phyloP scores from a whole-genome alignment of 179 eudicot genomes.

The Spergularia azorica region DNA sequence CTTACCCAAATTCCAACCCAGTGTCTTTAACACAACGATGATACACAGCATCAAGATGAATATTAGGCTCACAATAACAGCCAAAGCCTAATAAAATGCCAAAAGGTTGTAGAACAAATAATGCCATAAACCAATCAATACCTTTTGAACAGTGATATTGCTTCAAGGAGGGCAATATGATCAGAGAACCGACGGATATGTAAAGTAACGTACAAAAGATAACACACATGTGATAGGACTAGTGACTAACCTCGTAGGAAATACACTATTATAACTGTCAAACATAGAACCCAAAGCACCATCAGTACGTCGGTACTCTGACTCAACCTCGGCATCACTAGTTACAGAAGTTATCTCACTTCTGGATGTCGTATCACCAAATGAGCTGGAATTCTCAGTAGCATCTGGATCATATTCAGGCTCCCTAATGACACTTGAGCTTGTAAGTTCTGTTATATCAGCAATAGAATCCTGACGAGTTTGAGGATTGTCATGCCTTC shows the following conservation, averaged over 20 bases:
- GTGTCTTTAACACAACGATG: background rate
- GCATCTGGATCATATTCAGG: constrained; percentile 63
- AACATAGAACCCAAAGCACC: constrained; percentile 45
- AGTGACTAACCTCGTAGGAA: constrained; percentile 56
- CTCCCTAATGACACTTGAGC: constrained; percentile 32
- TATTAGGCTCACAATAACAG: background rate
- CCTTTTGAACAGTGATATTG: background rate
- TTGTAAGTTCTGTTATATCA: constrained; percentile 38
- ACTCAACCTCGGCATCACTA: constrained; percentile 89
- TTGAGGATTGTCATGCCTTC: constrained; percentile 34
- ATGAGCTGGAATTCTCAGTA: constrained; percentile 90
- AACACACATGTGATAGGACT: background rate
- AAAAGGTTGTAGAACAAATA: background rate
- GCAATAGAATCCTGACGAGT: constrained; percentile 33
- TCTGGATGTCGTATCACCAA: constrained; percentile 69
- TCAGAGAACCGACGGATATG: no score
- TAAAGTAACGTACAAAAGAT: background rate
- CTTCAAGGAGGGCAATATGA: background rate
- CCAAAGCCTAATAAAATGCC: background rate
- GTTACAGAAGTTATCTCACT: constrained; percentile 52
- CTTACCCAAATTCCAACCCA: background rate
- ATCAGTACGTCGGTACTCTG: constrained; percentile 48
- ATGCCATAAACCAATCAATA: background rate
- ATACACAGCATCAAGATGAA: background rate
- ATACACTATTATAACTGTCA: constrained; percentile 46